These are phyloP conservation scores for Neocucurbitaria cava DNA, from an alignment of 2,329 filamentous ascomycete species.

Conservation along the genomic window DNA sequence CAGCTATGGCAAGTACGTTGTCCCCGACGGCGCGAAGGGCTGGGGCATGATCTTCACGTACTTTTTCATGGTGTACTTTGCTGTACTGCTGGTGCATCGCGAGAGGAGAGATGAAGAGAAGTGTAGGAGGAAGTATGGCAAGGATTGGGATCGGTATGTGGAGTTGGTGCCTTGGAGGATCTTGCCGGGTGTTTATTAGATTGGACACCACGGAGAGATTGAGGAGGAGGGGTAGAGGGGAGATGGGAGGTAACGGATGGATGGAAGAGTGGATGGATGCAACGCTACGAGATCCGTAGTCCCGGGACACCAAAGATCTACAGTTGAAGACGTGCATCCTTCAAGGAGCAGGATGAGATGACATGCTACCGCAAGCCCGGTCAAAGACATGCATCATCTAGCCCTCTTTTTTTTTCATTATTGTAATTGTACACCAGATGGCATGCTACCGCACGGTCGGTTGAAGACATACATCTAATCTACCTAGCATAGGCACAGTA, in stretches of 20 bases:
- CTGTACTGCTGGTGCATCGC: conserved; percentile 81
- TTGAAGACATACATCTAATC: conserved; percentile 33
- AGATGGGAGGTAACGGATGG: no score
- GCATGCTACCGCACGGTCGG: conserved; percentile 27
- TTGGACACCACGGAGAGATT: conserved; percentile 51
- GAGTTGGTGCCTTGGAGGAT: conserved; percentile 82
- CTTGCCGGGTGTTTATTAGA: conserved; percentile 81
- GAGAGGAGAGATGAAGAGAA: conserved; percentile 90
- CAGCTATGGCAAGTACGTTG: conserved; percentile 67
- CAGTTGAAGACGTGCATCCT: conserved; percentile 37
- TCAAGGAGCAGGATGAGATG: conserved; percentile 8
- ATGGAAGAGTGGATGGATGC: conserved; percentile 15
- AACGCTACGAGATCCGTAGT: conserved; percentile 33
- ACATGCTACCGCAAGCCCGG: conserved; percentile 34
- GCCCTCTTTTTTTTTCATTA: neutral
- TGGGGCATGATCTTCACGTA: conserved; percentile 91
- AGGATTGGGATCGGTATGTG: conserved; percentile 90
- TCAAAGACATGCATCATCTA: conserved; percentile 22
- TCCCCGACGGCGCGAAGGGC: conserved; percentile 75
- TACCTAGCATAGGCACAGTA: neutral
- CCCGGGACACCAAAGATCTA: conserved; percentile 11
- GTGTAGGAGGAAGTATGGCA: conserved; percentile 88
- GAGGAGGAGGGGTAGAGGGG: no score
- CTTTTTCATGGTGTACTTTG: conserved; percentile 95
- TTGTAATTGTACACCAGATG: conserved; percentile 7